Percentiles rank a stretch among this genome's conserved stretches.
phyloP scores from a whole-genome alignment of 768 basidiomycete species.

The Podaxis pistillaris region DNA sequence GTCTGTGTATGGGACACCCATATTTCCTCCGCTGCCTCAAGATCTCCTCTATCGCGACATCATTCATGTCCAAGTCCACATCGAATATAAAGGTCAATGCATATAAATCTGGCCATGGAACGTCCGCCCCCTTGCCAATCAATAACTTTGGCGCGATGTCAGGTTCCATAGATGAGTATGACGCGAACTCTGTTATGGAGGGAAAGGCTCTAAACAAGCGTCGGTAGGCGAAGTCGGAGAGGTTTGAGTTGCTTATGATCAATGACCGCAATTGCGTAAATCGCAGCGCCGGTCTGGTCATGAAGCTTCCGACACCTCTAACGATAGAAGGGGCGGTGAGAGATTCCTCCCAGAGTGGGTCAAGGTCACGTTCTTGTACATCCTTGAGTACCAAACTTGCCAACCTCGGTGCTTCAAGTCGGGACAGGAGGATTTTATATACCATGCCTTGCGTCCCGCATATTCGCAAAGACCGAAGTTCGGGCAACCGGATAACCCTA shows the following conservation, averaged over 20 bases:
- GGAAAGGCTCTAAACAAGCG: slow-evolving; percentile 32
- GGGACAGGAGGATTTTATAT: slow-evolving; percentile 37
- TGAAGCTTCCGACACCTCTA: background rate
- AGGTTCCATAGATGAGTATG: slow-evolving; percentile 8
- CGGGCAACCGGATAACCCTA: slow-evolving; percentile 29
- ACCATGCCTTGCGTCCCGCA: slow-evolving; percentile 34
- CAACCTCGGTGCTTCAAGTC: slow-evolving; percentile 37
- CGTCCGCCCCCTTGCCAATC: background rate
- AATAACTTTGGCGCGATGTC: background rate
- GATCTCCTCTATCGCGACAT: slow-evolving; percentile 24
- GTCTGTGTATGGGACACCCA: slow-evolving; percentile 28
- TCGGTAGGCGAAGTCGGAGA: slow-evolving; percentile 29
- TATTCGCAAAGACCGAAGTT: slow-evolving; percentile 40
- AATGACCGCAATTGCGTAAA: slow-evolving; percentile 37
- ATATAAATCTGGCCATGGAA: slow-evolving; percentile 35
- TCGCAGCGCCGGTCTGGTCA: slow-evolving; percentile 8
- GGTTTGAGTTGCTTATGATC: slow-evolving; percentile 40
- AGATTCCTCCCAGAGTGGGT: slow-evolving; percentile 29
- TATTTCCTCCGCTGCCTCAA: slow-evolving; percentile 21
- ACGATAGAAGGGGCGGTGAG: background rate
- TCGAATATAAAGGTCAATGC: slow-evolving; percentile 32
- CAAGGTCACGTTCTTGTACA: slow-evolving; percentile 40
- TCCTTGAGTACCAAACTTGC: slow-evolving; percentile 41
- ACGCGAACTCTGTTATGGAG: slow-evolving; percentile 30
- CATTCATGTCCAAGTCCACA: slow-evolving; percentile 26